Evolutionary conservation across 1,139 yeast genomes (phyloP).

Genomic region (Nakaseomyces nivariensis): DNA sequence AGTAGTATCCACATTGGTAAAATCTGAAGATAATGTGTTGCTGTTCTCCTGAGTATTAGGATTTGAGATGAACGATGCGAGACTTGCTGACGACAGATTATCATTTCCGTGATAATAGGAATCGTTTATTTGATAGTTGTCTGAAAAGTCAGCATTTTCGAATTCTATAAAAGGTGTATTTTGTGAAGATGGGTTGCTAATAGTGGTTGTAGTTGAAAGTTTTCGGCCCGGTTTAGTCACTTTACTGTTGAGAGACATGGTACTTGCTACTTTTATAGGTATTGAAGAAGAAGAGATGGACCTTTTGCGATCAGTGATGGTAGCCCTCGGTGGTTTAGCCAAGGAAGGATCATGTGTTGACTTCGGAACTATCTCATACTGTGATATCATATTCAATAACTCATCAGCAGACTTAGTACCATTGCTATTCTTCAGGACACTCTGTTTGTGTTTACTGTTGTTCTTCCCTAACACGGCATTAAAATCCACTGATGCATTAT

Average conservation of each 20-base stretch:
- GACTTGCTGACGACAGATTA: slow-evolving; percentile 1
- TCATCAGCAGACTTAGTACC: not conserved
- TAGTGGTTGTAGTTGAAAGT: slow-evolving; percentile 1
- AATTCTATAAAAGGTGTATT: slow-evolving; percentile 3
- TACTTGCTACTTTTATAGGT: not conserved
- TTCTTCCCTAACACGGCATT: not conserved
- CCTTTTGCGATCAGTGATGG: not conserved
- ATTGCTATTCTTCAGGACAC: not conserved
- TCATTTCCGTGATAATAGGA: not conserved
- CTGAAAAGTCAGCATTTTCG: not conserved
- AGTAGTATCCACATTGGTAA: not conserved
- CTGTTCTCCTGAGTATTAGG: not conserved
- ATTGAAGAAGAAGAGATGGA: not conserved
- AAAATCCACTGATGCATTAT: not conserved
- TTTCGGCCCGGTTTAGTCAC: slow-evolving; percentile 1
- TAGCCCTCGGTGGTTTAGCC: slow-evolving; percentile 11
- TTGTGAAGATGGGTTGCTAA: slow-evolving; percentile 2
- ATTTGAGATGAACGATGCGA: not conserved
- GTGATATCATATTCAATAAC: not conserved
- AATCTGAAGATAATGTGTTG: not conserved
- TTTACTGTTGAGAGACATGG: not conserved
- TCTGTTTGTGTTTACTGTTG: not conserved
- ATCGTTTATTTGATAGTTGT: not conserved
- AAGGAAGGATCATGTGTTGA: slow-evolving; percentile 14
- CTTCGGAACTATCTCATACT: slow-evolving; percentile 18